Percentiles rank a stretch among this genome's conserved stretches.
phyloP scores from a whole-genome alignment of 257 asterid species.

The Fraxinus anomala region DNA sequence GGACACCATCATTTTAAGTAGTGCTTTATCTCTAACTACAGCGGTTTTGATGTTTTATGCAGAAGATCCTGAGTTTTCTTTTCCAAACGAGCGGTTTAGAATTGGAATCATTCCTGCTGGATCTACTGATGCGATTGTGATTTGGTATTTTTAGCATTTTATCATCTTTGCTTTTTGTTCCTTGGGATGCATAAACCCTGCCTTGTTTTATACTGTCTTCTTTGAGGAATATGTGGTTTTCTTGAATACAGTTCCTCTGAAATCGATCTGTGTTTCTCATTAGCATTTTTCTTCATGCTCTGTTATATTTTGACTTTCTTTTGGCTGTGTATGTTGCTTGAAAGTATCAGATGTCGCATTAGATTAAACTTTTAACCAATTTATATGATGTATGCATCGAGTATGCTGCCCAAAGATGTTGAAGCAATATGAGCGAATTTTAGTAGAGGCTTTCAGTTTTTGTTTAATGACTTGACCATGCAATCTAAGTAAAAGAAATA shows the following conservation, averaged over 20 bases:
- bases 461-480: background rate
- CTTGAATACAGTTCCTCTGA: constrained; percentile 12
- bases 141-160: constrained; percentile 58
- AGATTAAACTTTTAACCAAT: background rate
- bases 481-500: background rate
- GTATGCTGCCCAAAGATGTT: background rate
- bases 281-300: background rate
- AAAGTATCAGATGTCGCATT: background rate
- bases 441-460: background rate
- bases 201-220: background rate
- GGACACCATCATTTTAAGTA: background rate
- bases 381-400: background rate
- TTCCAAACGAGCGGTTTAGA: constrained; percentile 79
- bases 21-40: constrained; percentile 27
- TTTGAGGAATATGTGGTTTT: constrained; percentile 9
- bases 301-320: background rate
- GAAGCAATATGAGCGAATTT: background rate
- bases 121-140: constrained; percentile 90
- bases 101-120: constrained; percentile 98
- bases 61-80: constrained; percentile 59
- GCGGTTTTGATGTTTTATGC: constrained; percentile 32
- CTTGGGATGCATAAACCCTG: background rate
- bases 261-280: background rate
- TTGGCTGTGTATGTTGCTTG: background rate
- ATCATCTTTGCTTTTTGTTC: constrained; percentile 22